Evolutionary conservation across 2,329 filamentous ascomycete species (phyloP).

Genomic region (Fonsecaea pugnacius): DNA sequence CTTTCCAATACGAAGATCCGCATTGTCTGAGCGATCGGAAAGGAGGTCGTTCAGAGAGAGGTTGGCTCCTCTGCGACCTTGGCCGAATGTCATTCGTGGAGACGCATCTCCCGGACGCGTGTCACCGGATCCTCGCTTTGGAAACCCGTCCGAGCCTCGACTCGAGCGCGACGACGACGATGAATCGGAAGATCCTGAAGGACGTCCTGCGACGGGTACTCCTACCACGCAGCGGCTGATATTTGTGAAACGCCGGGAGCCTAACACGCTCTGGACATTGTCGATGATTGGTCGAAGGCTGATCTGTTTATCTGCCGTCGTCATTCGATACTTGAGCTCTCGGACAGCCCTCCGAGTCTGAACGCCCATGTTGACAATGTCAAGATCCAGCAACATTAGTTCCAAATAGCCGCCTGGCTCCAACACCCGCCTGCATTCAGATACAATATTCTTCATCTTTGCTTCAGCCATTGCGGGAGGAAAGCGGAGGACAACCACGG

Average conservation of each 20-base stretch:
- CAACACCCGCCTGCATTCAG: slow-evolving; percentile 55
- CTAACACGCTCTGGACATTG: slow-evolving; percentile 53
- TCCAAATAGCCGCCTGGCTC: slow-evolving; percentile 56
- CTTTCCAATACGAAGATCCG: slow-evolving; percentile 84
- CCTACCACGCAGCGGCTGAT: slow-evolving; percentile 56
- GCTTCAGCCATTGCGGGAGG: slow-evolving; percentile 51
- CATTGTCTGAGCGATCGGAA: slow-evolving; percentile 68
- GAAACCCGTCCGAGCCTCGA: slow-evolving; percentile 41
- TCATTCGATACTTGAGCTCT: slow-evolving; percentile 52
- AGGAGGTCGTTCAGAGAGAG: slow-evolving; percentile 70
- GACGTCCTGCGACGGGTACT: slow-evolving; percentile 53
- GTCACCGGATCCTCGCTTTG: slow-evolving; percentile 39
- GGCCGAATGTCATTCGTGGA: slow-evolving; percentile 32
- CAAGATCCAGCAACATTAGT: slow-evolving; percentile 55
- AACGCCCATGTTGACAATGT: slow-evolving; percentile 57
- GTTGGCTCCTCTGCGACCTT: slow-evolving; percentile 41
- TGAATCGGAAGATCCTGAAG: slow-evolving; percentile 49
- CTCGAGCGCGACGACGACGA: slow-evolving; percentile 40
- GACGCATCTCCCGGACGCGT: slow-evolving; percentile 25
- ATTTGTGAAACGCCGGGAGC: slow-evolving; percentile 53
- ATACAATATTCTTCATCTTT: slow-evolving; percentile 50
- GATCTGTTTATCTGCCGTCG: slow-evolving; percentile 47
- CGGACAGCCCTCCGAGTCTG: slow-evolving; percentile 52
- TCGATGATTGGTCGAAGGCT: slow-evolving; percentile 55
- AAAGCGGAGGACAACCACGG: slow-evolving; percentile 53